Conservation (phyloP, 352 stramenopile genomes). For the Phytophthora sp. region DNA sequence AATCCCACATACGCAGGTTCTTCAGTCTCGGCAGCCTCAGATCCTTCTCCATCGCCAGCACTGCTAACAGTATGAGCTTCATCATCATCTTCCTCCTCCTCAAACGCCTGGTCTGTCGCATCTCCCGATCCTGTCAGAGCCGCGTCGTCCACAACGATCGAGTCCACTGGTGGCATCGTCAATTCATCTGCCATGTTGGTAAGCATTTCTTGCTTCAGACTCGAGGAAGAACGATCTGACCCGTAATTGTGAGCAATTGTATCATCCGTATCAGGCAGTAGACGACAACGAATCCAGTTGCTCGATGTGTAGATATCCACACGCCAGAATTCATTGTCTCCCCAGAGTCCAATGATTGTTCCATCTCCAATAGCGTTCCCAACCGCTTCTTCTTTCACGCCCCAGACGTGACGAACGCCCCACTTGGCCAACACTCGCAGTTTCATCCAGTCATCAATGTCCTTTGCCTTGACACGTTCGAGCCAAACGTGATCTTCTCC, state of each 20-base stretch:
- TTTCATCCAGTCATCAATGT: slow-evolving; percentile 89
- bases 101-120: slow-evolving; percentile 37
- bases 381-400: slow-evolving; percentile 34
- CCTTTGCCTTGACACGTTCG: slow-evolving; percentile 83
- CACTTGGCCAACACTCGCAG: slow-evolving; percentile 79
- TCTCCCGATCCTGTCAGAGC: slow-evolving; percentile 29
- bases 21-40: slow-evolving; percentile 31
- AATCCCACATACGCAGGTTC: slow-evolving; percentile 41
- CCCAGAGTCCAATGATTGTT: slow-evolving; percentile 43
- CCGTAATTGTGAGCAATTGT: slow-evolving; percentile 57
- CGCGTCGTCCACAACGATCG: slow-evolving; percentile 45
- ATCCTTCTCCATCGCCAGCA: slow-evolving; percentile 42
- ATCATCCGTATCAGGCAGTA: slow-evolving; percentile 82
- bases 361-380: slow-evolving; percentile 33
- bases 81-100: slow-evolving; percentile 59
- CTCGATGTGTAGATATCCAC: slow-evolving; percentile 88
- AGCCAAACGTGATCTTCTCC: slow-evolving; percentile 72
- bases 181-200: slow-evolving; percentile 45
- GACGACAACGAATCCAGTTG: slow-evolving; percentile 86
- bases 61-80: slow-evolving; percentile 33
- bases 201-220: slow-evolving; percentile 43
- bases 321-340: slow-evolving; percentile 80
- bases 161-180: slow-evolving; percentile 40
- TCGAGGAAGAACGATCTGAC: slow-evolving; percentile 33
- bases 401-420: slow-evolving; percentile 84